Base-by-base conservation (phyloP, 116 monocot species). In the Iris pallida region DNA sequence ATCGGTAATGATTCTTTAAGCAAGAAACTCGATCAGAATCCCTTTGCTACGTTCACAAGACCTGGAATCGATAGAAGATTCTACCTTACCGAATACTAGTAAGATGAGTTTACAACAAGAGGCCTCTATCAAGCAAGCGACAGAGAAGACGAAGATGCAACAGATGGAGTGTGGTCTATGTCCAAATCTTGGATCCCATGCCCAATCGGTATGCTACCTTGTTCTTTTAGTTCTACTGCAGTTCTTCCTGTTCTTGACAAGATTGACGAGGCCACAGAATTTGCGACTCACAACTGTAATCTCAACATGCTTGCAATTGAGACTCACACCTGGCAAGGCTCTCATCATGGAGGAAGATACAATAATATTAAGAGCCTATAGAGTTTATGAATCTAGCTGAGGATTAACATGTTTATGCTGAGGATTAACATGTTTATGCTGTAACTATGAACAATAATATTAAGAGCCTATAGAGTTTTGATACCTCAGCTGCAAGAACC, bases 151-250 rank as follows among this genome's bases (percentile, higher is more conserved):
- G 67, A 53, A 67, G 55, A 53, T 47, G 13, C 42, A 19, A 52
- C 45, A 14, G 72, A 65, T 18, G 75, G 18, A 20, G 70, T 10
- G 59, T 93, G 93, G 98, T 74, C 51, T 4, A 44, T 93, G 53
- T 69, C 83, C 8, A 86, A 88, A 49, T 86, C 80, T 6, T 98
- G 90, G 98, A 79, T 46, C 4, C 73, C 82, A 12, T 98, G 93
- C 41, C 88, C 98, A 5, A 88, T 98, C 66, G 30, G 98, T 16
- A 93, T 80, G 83, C 8, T 93, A 59, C 90, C 90, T 19, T 90
- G 98, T 52, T 83, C 82, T 5, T 80, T 82, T 64, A 84, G 88
- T 61, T 92, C 80, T 4, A 76, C 80, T 47, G 62, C 79, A 6
- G 64, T 78, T 47, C 76, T 83, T 80, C 90, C 90, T 18, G 42